These are phyloP conservation scores for Tardiomyces digboiensis DNA, from an alignment of 1,139 yeast species.

Conservation along the genomic window DNA sequence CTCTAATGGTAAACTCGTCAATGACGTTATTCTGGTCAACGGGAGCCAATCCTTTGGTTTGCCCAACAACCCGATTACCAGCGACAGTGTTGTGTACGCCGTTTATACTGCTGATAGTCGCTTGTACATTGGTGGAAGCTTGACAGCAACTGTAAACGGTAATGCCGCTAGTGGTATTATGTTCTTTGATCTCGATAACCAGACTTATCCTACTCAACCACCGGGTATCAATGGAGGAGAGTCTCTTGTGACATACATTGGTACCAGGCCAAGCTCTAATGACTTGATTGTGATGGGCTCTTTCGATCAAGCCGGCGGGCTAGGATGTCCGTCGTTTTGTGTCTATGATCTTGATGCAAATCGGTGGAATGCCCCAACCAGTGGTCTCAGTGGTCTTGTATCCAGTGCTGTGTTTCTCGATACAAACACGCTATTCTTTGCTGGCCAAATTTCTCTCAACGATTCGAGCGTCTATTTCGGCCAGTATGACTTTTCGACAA, in stretches of 20 bases:
- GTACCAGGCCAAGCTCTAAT: constrained; percentile 39
- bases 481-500: constrained; percentile 41
- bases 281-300: constrained; percentile 52
- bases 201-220: constrained; percentile 40
- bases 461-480: constrained; percentile 34
- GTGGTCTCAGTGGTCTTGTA: constrained; percentile 43
- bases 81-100: constrained; percentile 20
- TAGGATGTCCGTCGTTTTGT: constrained; percentile 51
- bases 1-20: constrained; percentile 12
- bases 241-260: constrained; percentile 39
- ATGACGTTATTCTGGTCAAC: constrained; percentile 22
- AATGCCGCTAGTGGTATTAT: constrained; percentile 34
- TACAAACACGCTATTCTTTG: constrained; percentile 42
- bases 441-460: constrained; percentile 49
- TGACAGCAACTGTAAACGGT: constrained; percentile 31
- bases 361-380: constrained; percentile 45
- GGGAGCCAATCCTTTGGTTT: constrained; percentile 21
- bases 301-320: constrained; percentile 1
- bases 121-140: constrained; percentile 44
- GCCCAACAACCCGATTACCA: constrained; percentile 28
- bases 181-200: constrained; percentile 38
- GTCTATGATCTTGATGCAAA: constrained; percentile 49
- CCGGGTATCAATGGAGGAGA: constrained; percentile 24
- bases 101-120: constrained; percentile 32
- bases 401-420: constrained; percentile 45